A percentile compares a stretch with the other conserved stretches of the same genome.
These are phyloP conservation scores for Micromonas pusilla DNA, from an alignment of 139 green algal genomes.

Conservation along the genomic window DNA sequence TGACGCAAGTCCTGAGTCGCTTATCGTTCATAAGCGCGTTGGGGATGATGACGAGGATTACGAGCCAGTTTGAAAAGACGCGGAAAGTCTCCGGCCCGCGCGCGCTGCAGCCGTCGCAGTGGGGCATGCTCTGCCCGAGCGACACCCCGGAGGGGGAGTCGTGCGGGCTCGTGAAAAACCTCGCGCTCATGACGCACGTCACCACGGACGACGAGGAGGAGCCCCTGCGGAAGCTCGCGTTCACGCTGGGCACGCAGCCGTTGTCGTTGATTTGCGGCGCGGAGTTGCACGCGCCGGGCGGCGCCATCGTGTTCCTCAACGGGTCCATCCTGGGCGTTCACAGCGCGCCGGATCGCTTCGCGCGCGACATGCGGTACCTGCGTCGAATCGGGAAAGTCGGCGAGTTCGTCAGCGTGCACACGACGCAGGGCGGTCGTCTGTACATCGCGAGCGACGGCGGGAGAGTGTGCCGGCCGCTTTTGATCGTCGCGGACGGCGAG, in stretches of 20 bases:
- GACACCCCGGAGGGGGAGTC: conserved; percentile 96
- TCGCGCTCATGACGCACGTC: conserved; percentile 98
- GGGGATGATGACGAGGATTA: conserved; percentile 99
- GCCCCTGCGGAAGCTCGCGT: conserved; percentile 51
- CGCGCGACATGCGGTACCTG: conserved; percentile 47
- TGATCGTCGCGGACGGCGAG: conserved; percentile 79
- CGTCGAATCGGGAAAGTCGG: conserved; percentile 64
- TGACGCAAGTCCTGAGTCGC: conserved; percentile 91
- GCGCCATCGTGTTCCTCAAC: conserved; percentile 87
- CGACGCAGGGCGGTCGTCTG: conserved; percentile 33
- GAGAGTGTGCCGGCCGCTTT: conserved; percentile 90
- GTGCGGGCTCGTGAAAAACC: conserved; percentile 98
- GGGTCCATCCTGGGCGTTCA: conserved; percentile 81
- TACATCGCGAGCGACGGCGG: conserved; percentile 80
- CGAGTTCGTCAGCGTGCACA: conserved; percentile 82
- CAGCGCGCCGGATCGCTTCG: conserved; percentile 34
- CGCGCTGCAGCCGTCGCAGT: conserved; percentile 74
- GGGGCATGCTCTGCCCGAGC: conserved; percentile 95
- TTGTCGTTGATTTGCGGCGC: conserved; percentile 47
- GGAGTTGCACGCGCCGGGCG: conserved; percentile 60
- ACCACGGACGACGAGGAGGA: conserved; percentile 80
- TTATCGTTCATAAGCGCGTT: conserved; percentile 91
- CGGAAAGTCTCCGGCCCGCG: conserved; percentile 87
- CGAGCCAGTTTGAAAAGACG: conserved; percentile 97
- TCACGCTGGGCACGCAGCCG: conserved; percentile 71